These are phyloP conservation scores for Blastobotrys niveus DNA, from an alignment of 1,139 yeast genomes.

Conservation along the genomic window DNA sequence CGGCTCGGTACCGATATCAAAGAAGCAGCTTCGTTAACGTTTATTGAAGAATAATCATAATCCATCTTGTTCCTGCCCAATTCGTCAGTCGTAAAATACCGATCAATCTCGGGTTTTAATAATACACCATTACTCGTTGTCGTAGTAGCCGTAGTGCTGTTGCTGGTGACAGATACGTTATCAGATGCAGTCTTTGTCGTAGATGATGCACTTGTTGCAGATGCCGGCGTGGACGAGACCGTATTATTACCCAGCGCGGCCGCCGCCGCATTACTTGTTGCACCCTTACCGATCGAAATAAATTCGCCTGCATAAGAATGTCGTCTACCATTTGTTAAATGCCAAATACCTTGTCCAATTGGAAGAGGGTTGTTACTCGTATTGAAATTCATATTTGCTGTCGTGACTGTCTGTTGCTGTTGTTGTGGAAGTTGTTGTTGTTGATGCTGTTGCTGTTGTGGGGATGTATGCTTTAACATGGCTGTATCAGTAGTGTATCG, in stretches of 20 bases:
- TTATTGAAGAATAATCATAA: constrained; percentile 12
- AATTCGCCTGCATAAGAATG: constrained; percentile 27
- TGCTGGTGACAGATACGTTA: background rate
- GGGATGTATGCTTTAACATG: background rate
- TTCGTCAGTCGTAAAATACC: constrained; percentile 25
- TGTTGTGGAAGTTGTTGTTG: background rate
- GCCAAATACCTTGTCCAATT: constrained; percentile 11
- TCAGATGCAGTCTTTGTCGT: background rate
- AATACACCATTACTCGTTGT: background rate
- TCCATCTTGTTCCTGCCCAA: constrained; percentile 23
- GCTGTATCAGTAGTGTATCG: constrained; percentile 2
- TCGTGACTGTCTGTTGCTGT: background rate
- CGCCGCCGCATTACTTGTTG: background rate
- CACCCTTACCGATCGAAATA: constrained; percentile 3
- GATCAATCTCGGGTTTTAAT: constrained; percentile 18
- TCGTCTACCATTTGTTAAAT: constrained; percentile 18
- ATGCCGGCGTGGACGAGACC: background rate
- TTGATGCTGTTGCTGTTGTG: background rate
- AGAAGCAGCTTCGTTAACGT: constrained; percentile 11
- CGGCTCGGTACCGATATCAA: constrained; percentile 26
- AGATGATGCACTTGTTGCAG: constrained; percentile 12
- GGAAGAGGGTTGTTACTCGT: constrained; percentile 5
- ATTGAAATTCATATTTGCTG: constrained; percentile 3
- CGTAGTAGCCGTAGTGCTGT: constrained; percentile 5
- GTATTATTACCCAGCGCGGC: background rate